Evolutionary conservation across 2,329 filamentous ascomycete genomes (phyloP), one percentile per base, ranked within the genome.

Genomic region (Aspergillus brasiliensis): DNA sequence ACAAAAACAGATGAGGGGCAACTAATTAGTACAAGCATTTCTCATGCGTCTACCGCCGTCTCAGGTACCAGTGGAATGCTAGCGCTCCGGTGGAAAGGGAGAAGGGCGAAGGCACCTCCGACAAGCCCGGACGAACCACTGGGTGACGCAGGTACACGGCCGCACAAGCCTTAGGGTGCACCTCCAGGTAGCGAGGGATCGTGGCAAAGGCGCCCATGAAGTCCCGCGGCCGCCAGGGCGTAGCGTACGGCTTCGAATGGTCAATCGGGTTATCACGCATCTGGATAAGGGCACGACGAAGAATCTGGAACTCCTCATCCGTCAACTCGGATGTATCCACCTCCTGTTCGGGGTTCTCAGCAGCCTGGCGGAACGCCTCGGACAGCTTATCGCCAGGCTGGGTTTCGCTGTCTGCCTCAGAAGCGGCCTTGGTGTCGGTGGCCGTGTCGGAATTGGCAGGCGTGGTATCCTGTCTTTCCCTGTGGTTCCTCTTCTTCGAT

Each of bases 121-220:
- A 88, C 65, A 86, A 71, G 10, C 93, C 92, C 2, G 89, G 89
- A 62, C 93, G 84, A 25, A 92, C 95, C 46, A 98, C 94, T 0
- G 95, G 95, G 80, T 99, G 94, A 59, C 95, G 86, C 63, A 99
- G 80, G 76, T 99, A 99, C 42, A 99, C 92, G 10, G 95, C 95
- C 1, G 93, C 89, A 78, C 95, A 99, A 70, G 98, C 90, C 72
- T 93, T 96, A 77, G 96, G 95, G 82, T 98, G 97, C 69, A 99
- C 95, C 80, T 99, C 96, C 62, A 99, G 86, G 77, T 98, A 99
- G 56, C 91, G 83, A 10, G 95, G 95, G 67, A 99, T 92, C 77
- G 97, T 97, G 23, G 93, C 92, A 77, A 99, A 99, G 0, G 93
- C 88, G 54, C 86, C 84, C 91, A 99, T 96, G 78, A 86, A 98